phyloP scores from a whole-genome alignment of 192 early-diverging fungal genomes.

The Podila horticola region DNA sequence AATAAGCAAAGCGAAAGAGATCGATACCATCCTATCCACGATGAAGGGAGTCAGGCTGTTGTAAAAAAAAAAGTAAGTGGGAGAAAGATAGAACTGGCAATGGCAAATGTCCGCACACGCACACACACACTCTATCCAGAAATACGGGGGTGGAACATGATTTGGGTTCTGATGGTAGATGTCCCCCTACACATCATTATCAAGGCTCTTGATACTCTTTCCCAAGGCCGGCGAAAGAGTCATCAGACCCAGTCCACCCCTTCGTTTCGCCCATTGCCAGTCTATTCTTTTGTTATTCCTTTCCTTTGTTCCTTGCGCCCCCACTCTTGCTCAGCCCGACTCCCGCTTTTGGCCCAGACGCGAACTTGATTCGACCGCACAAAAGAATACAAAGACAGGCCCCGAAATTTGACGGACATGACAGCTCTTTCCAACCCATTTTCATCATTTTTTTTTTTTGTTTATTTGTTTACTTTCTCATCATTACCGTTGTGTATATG shows the following conservation, averaged over 20 bases:
- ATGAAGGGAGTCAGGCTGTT: constrained; percentile 2
- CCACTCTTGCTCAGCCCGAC: constrained; percentile 14
- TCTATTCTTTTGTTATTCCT: constrained; percentile 5
- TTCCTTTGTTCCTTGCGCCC: background rate
- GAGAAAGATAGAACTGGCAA: background rate
- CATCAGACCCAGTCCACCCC: constrained; percentile 1
- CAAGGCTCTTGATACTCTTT: constrained; percentile 49
- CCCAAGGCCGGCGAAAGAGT: constrained; percentile 45
- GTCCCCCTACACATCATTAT: constrained; percentile 14
- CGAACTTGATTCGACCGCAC: constrained; percentile 10
- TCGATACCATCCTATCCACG: background rate
- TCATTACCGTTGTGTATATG: background rate
- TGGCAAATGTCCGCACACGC: background rate
- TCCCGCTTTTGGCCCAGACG: constrained; percentile 22
- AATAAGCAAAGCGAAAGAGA: background rate
- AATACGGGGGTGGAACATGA: background rate
- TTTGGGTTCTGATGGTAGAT: background rate
- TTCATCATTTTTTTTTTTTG: constrained; percentile 2
- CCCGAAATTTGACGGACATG: constrained; percentile 52
- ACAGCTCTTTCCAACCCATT: constrained; percentile 43
- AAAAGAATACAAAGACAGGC: constrained; percentile 36
- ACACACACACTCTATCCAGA: background rate
- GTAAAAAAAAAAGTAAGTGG: background rate
- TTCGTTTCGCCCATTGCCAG: background rate
- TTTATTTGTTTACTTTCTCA: background rate